Base-by-base conservation (phyloP, 2,329 filamentous ascomycete genomes). In the Geosmithia putterillii region DNA sequence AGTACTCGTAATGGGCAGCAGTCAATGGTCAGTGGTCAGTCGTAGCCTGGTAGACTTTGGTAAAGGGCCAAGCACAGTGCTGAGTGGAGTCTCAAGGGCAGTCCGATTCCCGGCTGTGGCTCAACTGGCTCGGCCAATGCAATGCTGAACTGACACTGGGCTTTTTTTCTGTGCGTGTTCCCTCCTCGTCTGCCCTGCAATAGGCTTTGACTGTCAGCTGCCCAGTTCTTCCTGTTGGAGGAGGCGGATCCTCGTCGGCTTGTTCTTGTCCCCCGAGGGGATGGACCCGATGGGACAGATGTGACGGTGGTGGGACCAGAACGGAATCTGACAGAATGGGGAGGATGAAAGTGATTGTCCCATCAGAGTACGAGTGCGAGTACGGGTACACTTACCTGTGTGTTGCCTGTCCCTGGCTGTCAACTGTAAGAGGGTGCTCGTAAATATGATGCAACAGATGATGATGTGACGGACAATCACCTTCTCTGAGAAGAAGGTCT, bases 101-200 rank as follows among this genome's bases (percentile, higher is more conserved):
- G 23, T 6, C 28, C 28, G 6, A 32, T 32, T 32, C 28, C 28
- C 28, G 28, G 28, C 28, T 12, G 28, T 12, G 28, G 28, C 15
- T 32, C 28, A 14, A 32, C 28, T 32, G 28, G 28, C 28, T 32
- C 10, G 28, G n/a, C n/a, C n/a, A n/a, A n/a, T n/a, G n/a, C n/a
- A n/a, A n/a, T 10, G 23, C 23, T 25, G 23, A 25, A 32, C 28
- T 14, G 28, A 32, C 28, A 32, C 28, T 49, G 50, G 48, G 50
- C 46, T 50, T 50, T 48, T 49, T 40, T 46, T 51, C 50, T 45
- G 42, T 44, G 40, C 46, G 51, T 52, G 45, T 52, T 48, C 47
- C 40, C 45, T 38, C 47, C 43, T 41, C 19, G 38, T 46, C 44
- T 47, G 42, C 40, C 40, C 45, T 32, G 10, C 10, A 9, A 32